Percentiles rank a stretch among this genome's conserved stretches.
Conservation (phyloP, 164 flowering plant genomes). For the Vitis amurensis region DNA sequence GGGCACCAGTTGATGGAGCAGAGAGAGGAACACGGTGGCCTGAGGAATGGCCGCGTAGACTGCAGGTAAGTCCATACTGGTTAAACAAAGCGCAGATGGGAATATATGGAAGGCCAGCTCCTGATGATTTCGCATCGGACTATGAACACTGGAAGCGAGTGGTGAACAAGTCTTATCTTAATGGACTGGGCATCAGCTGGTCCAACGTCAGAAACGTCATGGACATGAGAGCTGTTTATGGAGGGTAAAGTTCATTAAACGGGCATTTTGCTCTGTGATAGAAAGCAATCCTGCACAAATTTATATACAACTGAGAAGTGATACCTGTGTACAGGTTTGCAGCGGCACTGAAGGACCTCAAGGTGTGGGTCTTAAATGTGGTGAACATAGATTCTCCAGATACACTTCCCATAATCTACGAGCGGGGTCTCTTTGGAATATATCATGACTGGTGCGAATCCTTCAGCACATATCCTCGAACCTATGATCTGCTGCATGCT, state of each 20-base stretch:
- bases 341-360: constrained; percentile 74
- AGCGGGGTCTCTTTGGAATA: constrained; percentile 90
- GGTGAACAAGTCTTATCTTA: constrained; percentile 57
- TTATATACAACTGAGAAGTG: background rate
- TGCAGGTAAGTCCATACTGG: constrained; percentile 74
- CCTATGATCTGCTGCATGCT: constrained; percentile 87
- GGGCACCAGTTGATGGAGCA: constrained; percentile 35
- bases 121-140: constrained; percentile 71
- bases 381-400: constrained; percentile 79
- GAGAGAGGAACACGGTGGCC: constrained; percentile 88
- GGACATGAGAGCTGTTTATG: constrained; percentile 99
- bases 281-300: no score
- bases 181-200: constrained; percentile 78
- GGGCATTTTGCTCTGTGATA: no score
- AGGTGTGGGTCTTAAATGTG: constrained; percentile 87
- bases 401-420: constrained; percentile 89
- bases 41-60: constrained; percentile 64
- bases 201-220: constrained; percentile 79
- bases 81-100: constrained; percentile 80
- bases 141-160: constrained; percentile 77
- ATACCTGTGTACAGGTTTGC: constrained; percentile 63
- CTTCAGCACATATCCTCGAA: constrained; percentile 88
- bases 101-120: constrained; percentile 82
- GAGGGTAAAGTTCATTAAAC: constrained; percentile 55
- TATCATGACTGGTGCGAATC: constrained; percentile 98